Base-by-base conservation (phyloP, 257 asterid species). In the Vinca minor region DNA sequence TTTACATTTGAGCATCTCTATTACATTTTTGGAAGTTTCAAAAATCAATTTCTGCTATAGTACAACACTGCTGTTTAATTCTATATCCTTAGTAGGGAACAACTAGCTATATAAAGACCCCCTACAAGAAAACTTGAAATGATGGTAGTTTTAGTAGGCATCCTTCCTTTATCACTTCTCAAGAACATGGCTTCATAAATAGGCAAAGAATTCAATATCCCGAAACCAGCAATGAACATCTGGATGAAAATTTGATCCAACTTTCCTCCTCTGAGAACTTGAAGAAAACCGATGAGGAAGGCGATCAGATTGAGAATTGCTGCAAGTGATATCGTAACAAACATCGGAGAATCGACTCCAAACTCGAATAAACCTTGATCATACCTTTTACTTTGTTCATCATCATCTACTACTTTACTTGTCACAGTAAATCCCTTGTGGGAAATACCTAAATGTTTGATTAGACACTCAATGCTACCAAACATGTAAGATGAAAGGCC, bases 151-250 rank as follows among this genome's bases (percentile, higher is more conserved):
- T 68, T 82, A 3, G 70, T 64, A 2, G 94, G 91, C 84, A 89
- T 75, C 60, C 74, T 87, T 64, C 94, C 94, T 65, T 69, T 63
- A 69, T 85, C 94, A 18, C 23, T 68, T 65, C 94, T 76, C 67
- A 82, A 63, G 15, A 79, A 17, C 88, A 87, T 87, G 29, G 95
- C 91, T 73, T 82, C 88, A 57, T 87, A 89, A 47, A 89, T 58
- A 4, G 96, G 94, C 71, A 70, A 77, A 49, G 85, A 68, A 71
- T 80, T 89, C 55, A 73, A 65, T 25, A 79, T 79, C 9, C 78
- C 95, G 65, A 82, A 82, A 63, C 92, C 52, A 46, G 88, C 77
- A 47, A 85, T 20, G 34, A 70, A 71, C 64, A 81, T 41, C 41
- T 82, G 88, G 26, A 74, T 69, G 39, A 72, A 61, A n/a, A 77